These are phyloP conservation scores for Exophiala viscosa DNA, from an alignment of 2,329 filamentous ascomycete species.

Conservation along the genomic window DNA sequence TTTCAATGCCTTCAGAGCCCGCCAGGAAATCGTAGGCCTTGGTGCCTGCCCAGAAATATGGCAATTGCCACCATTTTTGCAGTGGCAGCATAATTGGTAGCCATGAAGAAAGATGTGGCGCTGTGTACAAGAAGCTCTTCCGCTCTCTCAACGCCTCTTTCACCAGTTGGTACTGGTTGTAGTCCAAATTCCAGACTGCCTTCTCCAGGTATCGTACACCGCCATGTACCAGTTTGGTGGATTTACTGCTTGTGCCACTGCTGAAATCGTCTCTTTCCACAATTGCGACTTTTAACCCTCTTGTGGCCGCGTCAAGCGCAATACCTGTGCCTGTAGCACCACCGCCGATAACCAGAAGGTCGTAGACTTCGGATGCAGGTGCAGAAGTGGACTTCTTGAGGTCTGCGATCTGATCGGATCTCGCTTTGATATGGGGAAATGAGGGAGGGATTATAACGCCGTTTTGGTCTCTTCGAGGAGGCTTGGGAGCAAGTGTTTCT, in stretches of 20 bases:
- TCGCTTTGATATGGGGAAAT: conserved; percentile 50
- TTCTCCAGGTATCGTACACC: conserved; percentile 82
- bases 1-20: conserved; percentile 81
- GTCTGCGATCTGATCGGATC: conserved; percentile 51
- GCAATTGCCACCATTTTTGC: conserved; percentile 80
- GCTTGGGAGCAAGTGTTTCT: conserved; percentile 49
- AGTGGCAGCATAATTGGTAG: conserved; percentile 79
- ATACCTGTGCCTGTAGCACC: conserved; percentile 80
- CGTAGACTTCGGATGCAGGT: conserved; percentile 60
- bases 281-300: conserved; percentile 73
- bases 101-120: conserved; percentile 75
- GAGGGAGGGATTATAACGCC: conserved; percentile 54
- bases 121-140: conserved; percentile 77
- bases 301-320: conserved; percentile 73
- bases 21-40: conserved; percentile 85
- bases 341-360: conserved; percentile 73
- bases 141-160: conserved; percentile 77
- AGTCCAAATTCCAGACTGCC: conserved; percentile 79
- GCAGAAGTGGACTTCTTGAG: conserved; percentile 53
- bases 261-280: conserved; percentile 84
- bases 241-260: conserved; percentile 78
- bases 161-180: conserved; percentile 72
- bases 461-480: conserved; percentile 47
- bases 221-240: conserved; percentile 80
- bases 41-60: conserved; percentile 66